These are phyloP conservation scores for Trichophyton benhamiae DNA, from an alignment of 2,329 filamentous ascomycete genomes.

Conservation along the genomic window DNA sequence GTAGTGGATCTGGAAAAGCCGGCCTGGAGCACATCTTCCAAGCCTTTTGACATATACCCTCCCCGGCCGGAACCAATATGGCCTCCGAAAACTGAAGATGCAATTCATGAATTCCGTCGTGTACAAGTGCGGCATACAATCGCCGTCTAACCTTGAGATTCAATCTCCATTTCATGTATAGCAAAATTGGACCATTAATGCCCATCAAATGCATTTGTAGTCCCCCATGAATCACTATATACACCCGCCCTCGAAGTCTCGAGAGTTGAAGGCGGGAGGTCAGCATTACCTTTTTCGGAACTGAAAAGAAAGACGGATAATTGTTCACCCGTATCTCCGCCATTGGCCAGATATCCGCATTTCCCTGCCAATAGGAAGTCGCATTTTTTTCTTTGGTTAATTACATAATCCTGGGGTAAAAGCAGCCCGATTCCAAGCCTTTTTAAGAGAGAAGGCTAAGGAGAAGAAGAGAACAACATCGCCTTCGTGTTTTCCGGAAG, in stretches of 20 bases:
- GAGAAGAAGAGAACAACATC: background rate
- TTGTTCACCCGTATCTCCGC: background rate
- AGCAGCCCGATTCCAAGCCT: background rate
- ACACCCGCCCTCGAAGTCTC: background rate
- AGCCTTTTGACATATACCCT: background rate
- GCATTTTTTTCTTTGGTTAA: background rate
- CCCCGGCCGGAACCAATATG: background rate
- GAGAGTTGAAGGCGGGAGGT: background rate
- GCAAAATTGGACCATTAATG: background rate
- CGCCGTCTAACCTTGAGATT: background rate
- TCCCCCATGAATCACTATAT: background rate
- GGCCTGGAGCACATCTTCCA: background rate
- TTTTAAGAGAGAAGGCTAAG: background rate
- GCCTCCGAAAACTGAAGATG: background rate
- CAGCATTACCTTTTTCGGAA: background rate
- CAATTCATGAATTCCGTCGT: background rate
- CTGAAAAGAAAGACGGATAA: background rate
- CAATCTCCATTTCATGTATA: background rate
- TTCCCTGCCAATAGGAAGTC: background rate
- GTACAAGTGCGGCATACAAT: slow-evolving; percentile 5
- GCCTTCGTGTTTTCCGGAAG: background rate
- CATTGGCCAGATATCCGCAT: background rate
- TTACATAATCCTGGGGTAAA: background rate
- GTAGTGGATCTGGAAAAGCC: background rate
- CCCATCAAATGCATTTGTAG: background rate